Percentiles rank a stretch among this genome's conserved stretches.
phyloP scores from a whole-genome alignment of 78 protist genomes.

The Polysphondylium violaceum region DNA sequence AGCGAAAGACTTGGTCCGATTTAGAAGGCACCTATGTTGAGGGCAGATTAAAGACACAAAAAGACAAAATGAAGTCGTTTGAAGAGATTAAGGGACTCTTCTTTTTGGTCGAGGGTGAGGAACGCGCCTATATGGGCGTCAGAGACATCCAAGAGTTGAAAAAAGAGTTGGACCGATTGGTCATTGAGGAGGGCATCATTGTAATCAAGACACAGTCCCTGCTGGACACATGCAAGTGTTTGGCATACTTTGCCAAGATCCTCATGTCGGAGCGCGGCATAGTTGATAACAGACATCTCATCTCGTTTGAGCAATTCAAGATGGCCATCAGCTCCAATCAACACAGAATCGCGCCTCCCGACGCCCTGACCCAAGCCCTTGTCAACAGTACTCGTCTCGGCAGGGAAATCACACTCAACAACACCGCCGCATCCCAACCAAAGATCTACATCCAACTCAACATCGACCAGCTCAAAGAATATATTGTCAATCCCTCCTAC shows the following conservation, averaged over 20 bases:
- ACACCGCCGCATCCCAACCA: no score
- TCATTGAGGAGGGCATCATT: neutral
- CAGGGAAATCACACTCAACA: no score
- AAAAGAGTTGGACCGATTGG: neutral
- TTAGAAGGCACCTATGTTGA: neutral
- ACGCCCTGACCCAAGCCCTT: no score
- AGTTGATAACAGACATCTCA: no score
- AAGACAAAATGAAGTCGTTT: conserved; percentile 2
- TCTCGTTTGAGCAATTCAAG: no score
- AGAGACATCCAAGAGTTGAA: conserved; percentile 6
- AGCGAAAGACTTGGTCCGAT: conserved; percentile 61
- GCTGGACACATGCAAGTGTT: conserved; percentile 16
- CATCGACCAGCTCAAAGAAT: neutral
- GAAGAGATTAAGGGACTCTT: neutral
- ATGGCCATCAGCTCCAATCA: no score
- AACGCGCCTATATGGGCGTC: neutral
- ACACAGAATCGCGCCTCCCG: no score
- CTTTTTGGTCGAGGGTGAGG: conserved; percentile 35
- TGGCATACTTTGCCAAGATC: conserved; percentile 49
- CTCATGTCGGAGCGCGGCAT: neutral
- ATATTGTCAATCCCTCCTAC: neutral
- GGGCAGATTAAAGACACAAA: conserved; percentile 6
- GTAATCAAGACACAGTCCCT: conserved; percentile 15
- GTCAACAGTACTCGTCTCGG: no score
- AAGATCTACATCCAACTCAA: no score